Conservation (phyloP, 2,329 filamentous ascomycete species). For the Akanthomyces uredinophilus region DNA sequence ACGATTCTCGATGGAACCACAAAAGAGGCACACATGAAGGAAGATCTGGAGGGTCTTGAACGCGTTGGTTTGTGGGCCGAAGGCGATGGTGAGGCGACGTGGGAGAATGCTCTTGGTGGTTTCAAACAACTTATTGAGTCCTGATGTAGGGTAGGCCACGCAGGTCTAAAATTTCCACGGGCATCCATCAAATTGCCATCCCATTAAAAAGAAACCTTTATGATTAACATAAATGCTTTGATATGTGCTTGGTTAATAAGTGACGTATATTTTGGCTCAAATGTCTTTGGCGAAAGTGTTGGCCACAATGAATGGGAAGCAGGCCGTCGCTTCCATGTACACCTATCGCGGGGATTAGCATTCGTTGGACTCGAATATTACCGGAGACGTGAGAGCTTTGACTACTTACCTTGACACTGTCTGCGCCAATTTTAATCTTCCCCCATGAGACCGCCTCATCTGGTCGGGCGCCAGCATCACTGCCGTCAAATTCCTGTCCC, state of each 20-base stretch:
- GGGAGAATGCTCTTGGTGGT: constrained; percentile 40
- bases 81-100: constrained; percentile 39
- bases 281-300: constrained; percentile 59
- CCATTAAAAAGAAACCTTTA: not conserved
- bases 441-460: constrained; percentile 98
- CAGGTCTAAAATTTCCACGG: not conserved
- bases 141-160: not conserved
- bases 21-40: constrained; percentile 42
- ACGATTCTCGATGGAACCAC: constrained; percentile 44
- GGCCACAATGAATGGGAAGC: constrained; percentile 62
- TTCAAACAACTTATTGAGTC: constrained; percentile 40
- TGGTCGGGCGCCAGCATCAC: constrained; percentile 87
- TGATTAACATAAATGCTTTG: not conserved
- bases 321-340: constrained; percentile 59
- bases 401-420: constrained; percentile 74
- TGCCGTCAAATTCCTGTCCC: constrained; percentile 94
- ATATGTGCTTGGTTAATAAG: not conserved
- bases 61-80: constrained; percentile 39
- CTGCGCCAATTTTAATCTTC: constrained; percentile 86
- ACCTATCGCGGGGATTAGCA: constrained; percentile 36
- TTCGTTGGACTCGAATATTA: not conserved
- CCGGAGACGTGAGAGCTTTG: no score
- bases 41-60: constrained; percentile 41
- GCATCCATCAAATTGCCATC: no score
- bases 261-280: constrained; percentile 16